These are phyloP conservation scores for Aegilops umbellulata DNA, from an alignment of 176 grass and related monocot genomes.

Conservation along the genomic window DNA sequence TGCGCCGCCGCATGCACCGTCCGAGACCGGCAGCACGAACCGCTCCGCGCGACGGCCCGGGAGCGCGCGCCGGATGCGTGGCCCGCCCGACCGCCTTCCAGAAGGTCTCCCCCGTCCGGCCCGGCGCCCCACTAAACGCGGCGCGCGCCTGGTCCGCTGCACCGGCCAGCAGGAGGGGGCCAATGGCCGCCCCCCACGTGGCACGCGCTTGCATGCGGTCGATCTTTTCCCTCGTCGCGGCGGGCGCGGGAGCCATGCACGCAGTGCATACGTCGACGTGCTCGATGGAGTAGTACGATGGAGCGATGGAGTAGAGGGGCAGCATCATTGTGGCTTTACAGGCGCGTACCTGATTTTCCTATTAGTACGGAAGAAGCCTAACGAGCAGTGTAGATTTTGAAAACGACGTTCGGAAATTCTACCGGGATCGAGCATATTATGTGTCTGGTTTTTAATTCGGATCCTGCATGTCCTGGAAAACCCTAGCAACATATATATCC, in stretches of 20 bases:
- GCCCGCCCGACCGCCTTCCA: background rate
- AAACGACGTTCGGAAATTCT: background rate
- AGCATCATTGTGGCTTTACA: background rate
- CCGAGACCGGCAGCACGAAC: background rate
- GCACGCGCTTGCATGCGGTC: background rate
- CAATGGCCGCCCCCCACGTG: background rate
- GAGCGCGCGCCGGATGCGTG: background rate
- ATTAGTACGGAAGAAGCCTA: background rate
- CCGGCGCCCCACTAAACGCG: background rate
- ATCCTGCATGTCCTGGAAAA: background rate
- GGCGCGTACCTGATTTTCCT: background rate
- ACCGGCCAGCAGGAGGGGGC: background rate
- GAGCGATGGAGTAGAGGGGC: background rate
- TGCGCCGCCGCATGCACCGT: background rate
- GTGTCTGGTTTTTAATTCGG: background rate
- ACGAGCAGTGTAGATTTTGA: background rate
- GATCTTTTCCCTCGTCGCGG: background rate
- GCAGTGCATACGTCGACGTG: background rate
- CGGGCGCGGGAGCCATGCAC: background rate
- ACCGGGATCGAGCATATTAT: background rate
- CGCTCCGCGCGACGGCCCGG: background rate
- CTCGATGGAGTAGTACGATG: background rate
- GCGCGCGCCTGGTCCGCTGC: background rate
- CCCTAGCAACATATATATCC: background rate
- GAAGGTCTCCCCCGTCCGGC: background rate